Conservation (phyloP, 2,329 filamentous ascomycete species). For the Cyclaneusma minus region DNA sequence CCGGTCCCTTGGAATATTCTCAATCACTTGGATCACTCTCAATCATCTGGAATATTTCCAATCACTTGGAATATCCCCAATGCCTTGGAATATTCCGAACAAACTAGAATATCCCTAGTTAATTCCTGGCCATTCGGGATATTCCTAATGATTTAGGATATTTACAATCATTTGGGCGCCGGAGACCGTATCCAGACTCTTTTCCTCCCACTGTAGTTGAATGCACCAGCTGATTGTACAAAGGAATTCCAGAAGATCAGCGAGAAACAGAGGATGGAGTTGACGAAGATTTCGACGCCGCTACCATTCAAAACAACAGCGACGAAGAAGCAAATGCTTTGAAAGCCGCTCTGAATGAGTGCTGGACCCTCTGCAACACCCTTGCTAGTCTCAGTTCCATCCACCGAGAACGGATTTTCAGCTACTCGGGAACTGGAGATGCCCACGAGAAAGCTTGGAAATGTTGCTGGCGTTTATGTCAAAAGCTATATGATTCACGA, state of each 20-base stretch:
- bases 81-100: too few species aligned
- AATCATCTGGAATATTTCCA: too few species aligned
- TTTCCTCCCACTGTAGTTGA: neutral
- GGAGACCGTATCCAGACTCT: too few species aligned
- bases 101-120: too few species aligned
- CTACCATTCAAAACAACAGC: slow-evolving; percentile 25
- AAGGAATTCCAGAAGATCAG: slow-evolving; percentile 21
- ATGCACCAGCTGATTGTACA: slow-evolving; percentile 11
- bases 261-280: slow-evolving; percentile 37
- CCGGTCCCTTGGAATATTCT: too few species aligned
- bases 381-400: slow-evolving; percentile 72
- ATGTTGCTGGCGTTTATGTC: slow-evolving; percentile 85
- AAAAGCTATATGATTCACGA: slow-evolving; percentile 70
- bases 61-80: too few species aligned
- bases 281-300: slow-evolving; percentile 33
- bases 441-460: slow-evolving; percentile 84
- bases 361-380: slow-evolving; percentile 89
- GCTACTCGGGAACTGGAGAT: slow-evolving; percentile 56
- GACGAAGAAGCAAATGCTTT: slow-evolving; percentile 51
- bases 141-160: too few species aligned
- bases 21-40: too few species aligned
- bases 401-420: slow-evolving; percentile 67
- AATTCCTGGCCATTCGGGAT: too few species aligned
- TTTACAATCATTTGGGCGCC: too few species aligned
- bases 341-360: slow-evolving; percentile 67